Base-by-base conservation (phyloP, 352 stramenopile genomes). In the Plasmopara halstedii region DNA sequence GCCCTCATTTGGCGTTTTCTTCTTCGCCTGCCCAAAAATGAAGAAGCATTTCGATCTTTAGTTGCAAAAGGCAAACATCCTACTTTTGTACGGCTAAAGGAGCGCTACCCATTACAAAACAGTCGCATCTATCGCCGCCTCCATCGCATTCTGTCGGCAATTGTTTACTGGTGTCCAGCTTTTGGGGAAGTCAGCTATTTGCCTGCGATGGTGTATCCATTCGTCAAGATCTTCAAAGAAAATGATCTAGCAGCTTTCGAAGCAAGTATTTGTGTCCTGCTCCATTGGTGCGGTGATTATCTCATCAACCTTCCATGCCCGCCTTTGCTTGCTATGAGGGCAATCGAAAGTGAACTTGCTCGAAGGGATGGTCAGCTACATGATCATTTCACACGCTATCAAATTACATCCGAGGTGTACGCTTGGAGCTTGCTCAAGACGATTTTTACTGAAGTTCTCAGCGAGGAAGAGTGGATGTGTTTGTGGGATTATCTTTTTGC, bases 181-280 rank as follows among this genome's bases (percentile, higher is more conserved):
- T 92, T 96, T 44, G 79, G 78, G 22, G 85, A 95, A 66, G 62
- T 85, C 25, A 68, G 60, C 21, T 95, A 88, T 18, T 54, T 96
- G 13, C 82, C 87, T 15, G 75, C 75, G 13, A 21, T 94, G 14
- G 84, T 89, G 31, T 96, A 94, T 56, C 85, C 87, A 15, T 95
- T 96, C 49, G 63, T 95, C 41, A 87, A 88, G 39, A 70, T 93
- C 10, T 94, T 90, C 42, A 68, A 64, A 0, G 70, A 86, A 29
- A 92, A 96, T 38, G 86, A 95, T 21, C 49, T 97, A 17, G 84
- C 82, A 7, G 86, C 85, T 17, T 97, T 96, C 50, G 88, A 97
- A 73, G 69, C 81, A 14, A 82, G 81, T 23, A 31, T 95, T 31
- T 76, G 70, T 18, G 62, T 97, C 5, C 48, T 97, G n/a, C 64